These are phyloP conservation scores for Xylariaceae sp. DNA, from an alignment of 2,329 filamentous ascomycete genomes.

Conservation along the genomic window DNA sequence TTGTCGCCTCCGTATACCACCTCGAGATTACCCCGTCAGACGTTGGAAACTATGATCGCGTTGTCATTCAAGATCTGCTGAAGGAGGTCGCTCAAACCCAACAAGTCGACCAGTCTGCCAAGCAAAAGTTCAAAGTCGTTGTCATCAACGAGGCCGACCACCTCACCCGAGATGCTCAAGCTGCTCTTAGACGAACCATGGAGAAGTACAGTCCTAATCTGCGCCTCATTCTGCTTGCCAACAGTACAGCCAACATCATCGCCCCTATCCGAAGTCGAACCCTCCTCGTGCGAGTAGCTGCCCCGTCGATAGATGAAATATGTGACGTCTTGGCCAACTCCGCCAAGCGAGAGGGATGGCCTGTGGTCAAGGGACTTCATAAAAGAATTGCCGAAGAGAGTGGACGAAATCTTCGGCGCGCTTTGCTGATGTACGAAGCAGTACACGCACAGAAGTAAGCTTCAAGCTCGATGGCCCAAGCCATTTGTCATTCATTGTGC, in stretches of 20 bases:
- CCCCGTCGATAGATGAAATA: slow-evolving; percentile 82
- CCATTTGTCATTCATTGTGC: slow-evolving; percentile 11
- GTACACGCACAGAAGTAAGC: slow-evolving; percentile 93
- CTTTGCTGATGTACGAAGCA: slow-evolving; percentile 93
- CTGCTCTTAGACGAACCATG: slow-evolving; percentile 92
- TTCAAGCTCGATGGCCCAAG: slow-evolving; percentile 7
- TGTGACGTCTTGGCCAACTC: slow-evolving; percentile 67
- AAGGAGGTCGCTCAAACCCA: slow-evolving; percentile 99
- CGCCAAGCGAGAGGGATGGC: slow-evolving; percentile 79
- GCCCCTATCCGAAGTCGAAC: slow-evolving; percentile 94
- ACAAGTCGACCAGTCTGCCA: slow-evolving; percentile 90
- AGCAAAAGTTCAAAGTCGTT: slow-evolving; percentile 94
- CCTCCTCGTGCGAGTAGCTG: slow-evolving; percentile 84
- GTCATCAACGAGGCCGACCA: slow-evolving; percentile 99
- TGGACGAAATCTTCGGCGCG: slow-evolving; percentile 82
- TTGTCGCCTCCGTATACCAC: slow-evolving; percentile 94
- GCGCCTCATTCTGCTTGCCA: slow-evolving; percentile 85
- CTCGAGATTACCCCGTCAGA: slow-evolving; percentile 97
- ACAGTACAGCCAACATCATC: slow-evolving; percentile 97
- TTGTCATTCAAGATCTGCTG: slow-evolving; percentile 90
- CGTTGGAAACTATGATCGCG: slow-evolving; percentile 92
- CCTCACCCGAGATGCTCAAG: slow-evolving; percentile 89
- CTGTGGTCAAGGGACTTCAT: slow-evolving; percentile 70
- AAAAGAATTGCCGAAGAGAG: slow-evolving; percentile 85
- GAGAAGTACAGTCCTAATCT: slow-evolving; percentile 98